These are phyloP conservation scores for Zygnema circumcarinatum DNA, from an alignment of 139 green algal species.

Conservation along the genomic window DNA sequence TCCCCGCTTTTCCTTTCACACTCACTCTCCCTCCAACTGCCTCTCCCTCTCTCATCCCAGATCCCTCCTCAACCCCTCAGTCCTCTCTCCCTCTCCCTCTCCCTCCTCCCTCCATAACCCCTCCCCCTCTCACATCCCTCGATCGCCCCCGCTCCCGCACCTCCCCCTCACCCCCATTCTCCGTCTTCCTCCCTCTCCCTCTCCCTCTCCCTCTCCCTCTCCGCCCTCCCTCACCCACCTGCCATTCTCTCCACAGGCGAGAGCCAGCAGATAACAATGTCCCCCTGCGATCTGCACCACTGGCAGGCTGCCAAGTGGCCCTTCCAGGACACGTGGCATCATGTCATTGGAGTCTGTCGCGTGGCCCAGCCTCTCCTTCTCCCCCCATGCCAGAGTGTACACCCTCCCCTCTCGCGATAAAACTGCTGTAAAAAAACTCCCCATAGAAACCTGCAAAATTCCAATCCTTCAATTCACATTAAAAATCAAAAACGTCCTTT, in stretches of 20 bases:
- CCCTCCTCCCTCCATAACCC: neutral
- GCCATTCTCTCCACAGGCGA: neutral
- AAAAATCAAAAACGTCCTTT: too few relatives aligned
- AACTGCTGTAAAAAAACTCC: constrained; percentile 47
- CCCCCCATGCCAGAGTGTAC: constrained; percentile 35
- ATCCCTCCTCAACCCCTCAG: neutral
- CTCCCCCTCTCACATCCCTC: neutral
- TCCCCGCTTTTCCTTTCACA: neutral
- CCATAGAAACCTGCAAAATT: constrained; percentile 41
- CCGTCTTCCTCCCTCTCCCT: neutral
- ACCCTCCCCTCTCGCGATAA: constrained; percentile 23
- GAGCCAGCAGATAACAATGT: constrained; percentile 47
- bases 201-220: constrained; percentile 7
- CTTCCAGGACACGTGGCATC: constrained; percentile 5
- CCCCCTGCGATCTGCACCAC: constrained; percentile 36
- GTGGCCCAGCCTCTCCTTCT: constrained; percentile 28
- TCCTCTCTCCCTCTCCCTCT: neutral
- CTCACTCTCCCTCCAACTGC: neutral
- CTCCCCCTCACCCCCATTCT: neutral
- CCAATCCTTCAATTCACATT: too few relatives aligned
- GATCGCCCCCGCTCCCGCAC: neutral
- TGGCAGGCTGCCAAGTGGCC: neutral
- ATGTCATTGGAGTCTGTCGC: constrained; percentile 19
- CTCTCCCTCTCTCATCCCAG: neutral
- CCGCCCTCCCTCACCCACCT: neutral